Conservation (phyloP, 2,329 filamentous ascomycete genomes). For the Trichoderma oligosporum region DNA sequence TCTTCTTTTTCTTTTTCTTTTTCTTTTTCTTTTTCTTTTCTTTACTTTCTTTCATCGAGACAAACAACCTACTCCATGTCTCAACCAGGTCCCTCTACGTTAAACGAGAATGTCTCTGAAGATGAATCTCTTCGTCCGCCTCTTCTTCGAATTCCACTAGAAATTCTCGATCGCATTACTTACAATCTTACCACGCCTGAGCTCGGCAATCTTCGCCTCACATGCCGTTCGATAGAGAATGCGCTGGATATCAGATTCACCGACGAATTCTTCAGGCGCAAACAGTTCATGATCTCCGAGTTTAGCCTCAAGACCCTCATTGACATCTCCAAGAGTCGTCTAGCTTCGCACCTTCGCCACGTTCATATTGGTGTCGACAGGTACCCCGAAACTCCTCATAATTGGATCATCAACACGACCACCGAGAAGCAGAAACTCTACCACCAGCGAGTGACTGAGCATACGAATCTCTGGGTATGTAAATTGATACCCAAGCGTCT, state of each 20-base stretch:
- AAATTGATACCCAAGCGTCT: slow-evolving; percentile 53
- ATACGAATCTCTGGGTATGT: slow-evolving; percentile 35
- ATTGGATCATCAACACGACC: neutral
- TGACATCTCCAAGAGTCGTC: slow-evolving; percentile 47
- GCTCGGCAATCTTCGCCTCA: slow-evolving; percentile 51
- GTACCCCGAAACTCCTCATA: no score
- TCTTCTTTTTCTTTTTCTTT: neutral
- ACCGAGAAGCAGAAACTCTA: slow-evolving; percentile 20
- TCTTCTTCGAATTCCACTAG: slow-evolving; percentile 47
- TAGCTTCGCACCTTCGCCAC: slow-evolving; percentile 37
- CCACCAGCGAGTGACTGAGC: slow-evolving; percentile 24
- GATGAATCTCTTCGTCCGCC: neutral
- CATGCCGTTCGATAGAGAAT: slow-evolving; percentile 53
- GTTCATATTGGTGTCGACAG: slow-evolving; percentile 35
- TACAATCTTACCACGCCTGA: slow-evolving; percentile 52
- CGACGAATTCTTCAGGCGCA: slow-evolving; percentile 61
- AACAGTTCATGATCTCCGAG: slow-evolving; percentile 61
- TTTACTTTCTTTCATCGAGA: neutral
- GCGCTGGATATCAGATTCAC: slow-evolving; percentile 54
- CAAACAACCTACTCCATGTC: neutral
- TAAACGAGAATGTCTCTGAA: neutral
- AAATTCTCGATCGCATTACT: slow-evolving; percentile 56
- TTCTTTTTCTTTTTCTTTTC: neutral
- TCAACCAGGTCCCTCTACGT: neutral
- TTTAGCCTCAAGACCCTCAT: slow-evolving; percentile 53